Conservation (phyloP, 139 green algal genomes). For the Gonium pectorale region DNA sequence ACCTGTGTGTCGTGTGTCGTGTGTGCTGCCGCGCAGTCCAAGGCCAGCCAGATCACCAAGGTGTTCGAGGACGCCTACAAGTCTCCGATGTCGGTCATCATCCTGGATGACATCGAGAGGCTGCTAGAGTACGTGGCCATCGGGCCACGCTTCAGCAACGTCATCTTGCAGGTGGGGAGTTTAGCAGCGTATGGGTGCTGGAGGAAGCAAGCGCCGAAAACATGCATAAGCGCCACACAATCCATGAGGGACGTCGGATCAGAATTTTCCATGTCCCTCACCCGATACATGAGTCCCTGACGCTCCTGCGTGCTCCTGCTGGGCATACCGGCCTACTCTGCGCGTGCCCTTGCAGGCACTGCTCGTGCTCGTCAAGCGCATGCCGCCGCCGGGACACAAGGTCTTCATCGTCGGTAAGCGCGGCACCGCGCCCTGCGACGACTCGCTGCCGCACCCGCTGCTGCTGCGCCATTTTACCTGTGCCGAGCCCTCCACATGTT, state of each 20-base stretch:
- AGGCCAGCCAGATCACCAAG: constrained; percentile 77
- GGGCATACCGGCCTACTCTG: too few relatives aligned
- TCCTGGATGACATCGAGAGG: constrained; percentile 98
- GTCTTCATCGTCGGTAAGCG: constrained; percentile 87
- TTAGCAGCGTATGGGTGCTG: too few relatives aligned
- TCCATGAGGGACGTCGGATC: too few relatives aligned
- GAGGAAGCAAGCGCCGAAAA: too few relatives aligned
- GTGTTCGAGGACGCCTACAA: constrained; percentile 98
- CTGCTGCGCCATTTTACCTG: too few relatives aligned
- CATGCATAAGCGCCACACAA: too few relatives aligned
- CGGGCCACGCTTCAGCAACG: constrained; percentile 96
- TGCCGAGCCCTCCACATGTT: too few relatives aligned
- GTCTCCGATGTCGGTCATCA: constrained; percentile 86
- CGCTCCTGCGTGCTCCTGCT: too few relatives aligned
- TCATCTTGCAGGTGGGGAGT: constrained; percentile 89
- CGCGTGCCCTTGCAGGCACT: constrained; percentile 76
- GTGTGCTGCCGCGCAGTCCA: constrained; percentile 45
- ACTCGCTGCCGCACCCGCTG: too few relatives aligned
- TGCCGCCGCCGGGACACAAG: constrained; percentile 87
- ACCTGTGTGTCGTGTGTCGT: too few relatives aligned
- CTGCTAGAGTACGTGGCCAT: constrained; percentile 98
- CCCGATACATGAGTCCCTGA: too few relatives aligned
- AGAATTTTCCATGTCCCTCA: too few relatives aligned
- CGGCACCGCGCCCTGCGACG: neutral
- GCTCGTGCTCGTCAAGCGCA: constrained; percentile 95